Base-by-base conservation (phyloP, 495 filamentous ascomycete species). In the Neohortaea acidophila region DNA sequence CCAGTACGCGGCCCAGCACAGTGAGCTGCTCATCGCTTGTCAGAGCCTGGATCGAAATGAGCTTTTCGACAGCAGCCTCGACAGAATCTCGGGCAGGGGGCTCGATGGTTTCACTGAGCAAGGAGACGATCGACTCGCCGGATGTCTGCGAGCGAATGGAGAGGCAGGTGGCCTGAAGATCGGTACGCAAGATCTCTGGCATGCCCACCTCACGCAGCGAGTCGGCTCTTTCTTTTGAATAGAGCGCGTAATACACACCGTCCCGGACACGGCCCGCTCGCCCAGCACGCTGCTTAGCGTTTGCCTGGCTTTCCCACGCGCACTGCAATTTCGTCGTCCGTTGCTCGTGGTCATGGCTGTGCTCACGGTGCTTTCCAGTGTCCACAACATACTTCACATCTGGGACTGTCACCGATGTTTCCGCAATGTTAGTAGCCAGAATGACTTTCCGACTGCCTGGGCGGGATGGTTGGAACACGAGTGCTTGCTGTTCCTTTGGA, bases 371-470 rank as follows among this genome's bases (percentile, higher is more conserved):
- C 44, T 70, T 72, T 15, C 71, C 72, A 12, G 60, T 55, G 43
- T 76, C 72, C 21, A 76, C 55, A 13, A 76, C 70, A 43, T 63
- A 67, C 38, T 62, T 59, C 20, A 76, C 68, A 40, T 75, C 72
- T 8, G 71, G 65, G 26, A 76, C 66, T 2, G 72, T 76, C 21
- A 76, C 49, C 3, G 71, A 74, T 0, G 72, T 73, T 47, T 76
- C 72, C 2, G 71, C 70, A 36, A 76, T 67, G 45, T 76, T 72
- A 0, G 72, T 76, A 9, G 71, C 58, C 9, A 76, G 53, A 27
- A 76, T 66, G 20, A 76, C 60, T 43, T 72, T 66, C 26, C 72
- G 59, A 28, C 67, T 68, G 14, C 67, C 70, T 31, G 46, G 21
- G 12, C 66, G 65, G 7, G 64, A 51, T 4, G 60, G 48, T 2